phyloP scores from a whole-genome alignment of 257 asterid genomes.

The Thymus mandschuricus region DNA sequence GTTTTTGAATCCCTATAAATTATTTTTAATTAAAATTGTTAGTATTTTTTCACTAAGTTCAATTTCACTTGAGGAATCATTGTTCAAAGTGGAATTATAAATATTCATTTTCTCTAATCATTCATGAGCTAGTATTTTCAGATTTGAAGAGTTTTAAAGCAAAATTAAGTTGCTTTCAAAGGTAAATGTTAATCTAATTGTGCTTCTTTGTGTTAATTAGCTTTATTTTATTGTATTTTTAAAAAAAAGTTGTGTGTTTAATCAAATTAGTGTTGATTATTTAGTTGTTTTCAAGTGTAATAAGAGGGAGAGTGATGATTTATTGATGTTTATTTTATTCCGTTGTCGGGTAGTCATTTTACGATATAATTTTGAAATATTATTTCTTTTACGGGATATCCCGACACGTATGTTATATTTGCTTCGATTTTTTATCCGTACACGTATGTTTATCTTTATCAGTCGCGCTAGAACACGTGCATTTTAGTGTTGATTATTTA shows the following conservation, averaged over 20 bases:
- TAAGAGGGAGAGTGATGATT: not conserved
- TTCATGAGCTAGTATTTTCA: not conserved
- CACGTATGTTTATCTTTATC: not conserved
- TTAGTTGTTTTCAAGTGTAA: not conserved
- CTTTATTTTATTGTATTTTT: not conserved
- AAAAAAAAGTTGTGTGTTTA: not conserved
- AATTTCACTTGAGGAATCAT: not conserved
- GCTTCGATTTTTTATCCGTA: not conserved
- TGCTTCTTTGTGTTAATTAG: not conserved
- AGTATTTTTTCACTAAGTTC: not conserved
- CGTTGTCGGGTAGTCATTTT: not conserved
- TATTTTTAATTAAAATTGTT: not conserved
- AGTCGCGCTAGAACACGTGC: not conserved
- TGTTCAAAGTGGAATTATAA: not conserved
- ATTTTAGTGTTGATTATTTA: not conserved
- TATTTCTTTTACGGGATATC: no score
- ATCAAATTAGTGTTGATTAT: not conserved
- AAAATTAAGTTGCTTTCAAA: not conserved
- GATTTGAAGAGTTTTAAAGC: constrained; percentile 19
- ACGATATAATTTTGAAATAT: no score
- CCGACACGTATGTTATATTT: not conserved
- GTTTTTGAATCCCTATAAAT: constrained; percentile 24
- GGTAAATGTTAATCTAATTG: constrained; percentile 16
- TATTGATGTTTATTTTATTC: not conserved
- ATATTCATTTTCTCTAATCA: not conserved